Percentiles rank a stretch among this genome's conserved stretches.
Conservation (phyloP, 306 rosid species). For the Corylus americana region DNA sequence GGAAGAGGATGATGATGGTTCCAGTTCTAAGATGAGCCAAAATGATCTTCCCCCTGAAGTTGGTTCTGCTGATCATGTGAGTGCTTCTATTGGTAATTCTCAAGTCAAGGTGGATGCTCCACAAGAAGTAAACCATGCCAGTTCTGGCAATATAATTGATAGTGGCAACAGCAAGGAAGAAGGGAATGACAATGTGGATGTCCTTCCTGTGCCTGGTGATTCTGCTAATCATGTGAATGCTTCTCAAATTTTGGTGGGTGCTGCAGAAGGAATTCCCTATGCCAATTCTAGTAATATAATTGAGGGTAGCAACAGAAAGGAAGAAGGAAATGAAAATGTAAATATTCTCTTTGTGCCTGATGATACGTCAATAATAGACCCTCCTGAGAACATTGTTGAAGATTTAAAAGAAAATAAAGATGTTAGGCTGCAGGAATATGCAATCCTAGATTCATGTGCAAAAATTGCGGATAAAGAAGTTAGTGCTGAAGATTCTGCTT, state of each 20-base stretch:
- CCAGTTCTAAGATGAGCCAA: conserved; percentile 32
- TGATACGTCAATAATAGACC: conserved; percentile 36
- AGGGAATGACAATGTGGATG: conserved; percentile 31
- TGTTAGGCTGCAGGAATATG: conserved; percentile 30
- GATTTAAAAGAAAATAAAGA: conserved; percentile 38
- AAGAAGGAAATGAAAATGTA: conserved; percentile 37
- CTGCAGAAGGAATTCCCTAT: conserved; percentile 25
- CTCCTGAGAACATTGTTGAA: conserved; percentile 38
- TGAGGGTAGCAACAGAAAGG: conserved; percentile 33
- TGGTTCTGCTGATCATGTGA: conserved; percentile 33
- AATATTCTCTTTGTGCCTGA: conserved; percentile 37
- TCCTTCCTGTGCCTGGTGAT: conserved; percentile 38
- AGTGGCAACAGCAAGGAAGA: conserved; percentile 39
- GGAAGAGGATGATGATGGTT: conserved; percentile 28
- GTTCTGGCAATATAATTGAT: conserved; percentile 30
- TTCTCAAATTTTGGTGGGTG: conserved; percentile 31
- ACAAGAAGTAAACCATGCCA: conserved; percentile 20
- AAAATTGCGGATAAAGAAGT: conserved; percentile 33
- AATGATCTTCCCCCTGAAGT: conserved; percentile 32
- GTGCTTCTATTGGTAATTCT: conserved; percentile 13
- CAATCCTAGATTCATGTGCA: conserved; percentile 24
- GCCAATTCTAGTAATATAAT: conserved; percentile 26
- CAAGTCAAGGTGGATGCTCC: conserved; percentile 34
- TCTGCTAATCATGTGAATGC: conserved; percentile 1
- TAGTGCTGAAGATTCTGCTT: conserved; percentile 25